A percentile compares a stretch with the other conserved stretches of the same genome.
Conservation (phyloP, 192 early-diverging fungal genomes). For the Backusella westeae region DNA sequence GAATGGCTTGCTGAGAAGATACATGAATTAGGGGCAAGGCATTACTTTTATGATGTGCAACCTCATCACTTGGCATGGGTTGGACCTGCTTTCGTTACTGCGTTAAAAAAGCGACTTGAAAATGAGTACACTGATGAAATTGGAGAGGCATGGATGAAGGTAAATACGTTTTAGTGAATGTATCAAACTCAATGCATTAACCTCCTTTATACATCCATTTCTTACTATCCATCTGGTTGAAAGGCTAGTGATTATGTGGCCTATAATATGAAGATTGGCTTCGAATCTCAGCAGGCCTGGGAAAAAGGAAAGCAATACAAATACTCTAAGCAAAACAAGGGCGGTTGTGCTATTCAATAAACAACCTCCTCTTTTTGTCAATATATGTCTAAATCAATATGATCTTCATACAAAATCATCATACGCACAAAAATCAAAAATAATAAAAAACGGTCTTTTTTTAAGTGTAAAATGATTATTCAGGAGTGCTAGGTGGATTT, state of each 20-base stretch:
- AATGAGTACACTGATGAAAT: slow-evolving; percentile 21
- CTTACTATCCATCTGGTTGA: too few species aligned
- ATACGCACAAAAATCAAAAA: too few species aligned
- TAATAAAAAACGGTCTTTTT: too few species aligned
- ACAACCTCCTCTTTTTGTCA: background rate
- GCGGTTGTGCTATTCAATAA: background rate
- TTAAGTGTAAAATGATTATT: too few species aligned
- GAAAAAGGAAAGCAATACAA: slow-evolving; percentile 6
- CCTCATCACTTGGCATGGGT: slow-evolving; percentile 18
- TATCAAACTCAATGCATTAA: background rate
- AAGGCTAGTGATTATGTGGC: slow-evolving; percentile 20
- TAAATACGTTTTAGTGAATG: background rate
- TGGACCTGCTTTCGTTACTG: slow-evolving; percentile 19
- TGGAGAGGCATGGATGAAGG: slow-evolving; percentile 22
- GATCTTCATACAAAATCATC: background rate
- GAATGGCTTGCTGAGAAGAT: slow-evolving; percentile 13
- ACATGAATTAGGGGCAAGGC: slow-evolving; percentile 25
- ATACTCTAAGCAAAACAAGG: background rate
- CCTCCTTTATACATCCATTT: background rate
- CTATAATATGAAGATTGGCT: slow-evolving; percentile 24
- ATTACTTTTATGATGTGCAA: slow-evolving; percentile 22
- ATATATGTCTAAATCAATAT: background rate
- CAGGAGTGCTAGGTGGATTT: too few species aligned
- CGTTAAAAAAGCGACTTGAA: slow-evolving; percentile 16
- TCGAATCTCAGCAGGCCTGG: slow-evolving; percentile 26